These are phyloP conservation scores for Penstemon davidsonii DNA, from an alignment of 257 asterid species.

Conservation along the genomic window DNA sequence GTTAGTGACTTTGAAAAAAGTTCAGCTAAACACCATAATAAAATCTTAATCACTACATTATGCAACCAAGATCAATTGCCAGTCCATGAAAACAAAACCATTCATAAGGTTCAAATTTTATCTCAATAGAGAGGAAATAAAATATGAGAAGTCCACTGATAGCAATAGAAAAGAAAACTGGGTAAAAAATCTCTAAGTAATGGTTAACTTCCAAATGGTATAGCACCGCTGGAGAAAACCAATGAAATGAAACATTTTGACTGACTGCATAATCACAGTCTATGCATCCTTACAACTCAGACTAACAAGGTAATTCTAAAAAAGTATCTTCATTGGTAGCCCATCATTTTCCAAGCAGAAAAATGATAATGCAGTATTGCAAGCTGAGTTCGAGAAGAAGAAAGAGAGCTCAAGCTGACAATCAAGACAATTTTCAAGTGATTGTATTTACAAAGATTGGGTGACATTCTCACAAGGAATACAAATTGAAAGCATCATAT, in stretches of 20 bases:
- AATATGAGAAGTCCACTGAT: background rate
- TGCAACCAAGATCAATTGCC: background rate
- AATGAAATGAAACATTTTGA: background rate
- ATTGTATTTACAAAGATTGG: background rate
- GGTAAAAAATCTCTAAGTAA: background rate
- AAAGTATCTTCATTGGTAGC: background rate
- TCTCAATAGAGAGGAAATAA: background rate
- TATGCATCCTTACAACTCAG: background rate
- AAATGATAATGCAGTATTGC: background rate
- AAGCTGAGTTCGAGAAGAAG: background rate
- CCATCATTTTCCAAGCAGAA: background rate
- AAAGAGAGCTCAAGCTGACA: background rate
- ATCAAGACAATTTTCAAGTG: background rate
- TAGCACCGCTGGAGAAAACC: background rate
- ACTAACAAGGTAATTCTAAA: background rate
- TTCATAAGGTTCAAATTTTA: background rate
- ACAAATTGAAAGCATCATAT: constrained; percentile 8
- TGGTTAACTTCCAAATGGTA: background rate
- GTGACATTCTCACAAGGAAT: background rate
- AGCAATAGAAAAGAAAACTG: background rate
- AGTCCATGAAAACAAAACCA: too few relatives aligned
- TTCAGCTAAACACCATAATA: background rate
- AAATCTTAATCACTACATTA: background rate
- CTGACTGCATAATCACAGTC: background rate
- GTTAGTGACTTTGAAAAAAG: background rate